Percentiles rank a stretch among this genome's conserved stretches.
phyloP scores from a whole-genome alignment of 495 filamentous ascomycete species.

The Echria macrotheca region DNA sequence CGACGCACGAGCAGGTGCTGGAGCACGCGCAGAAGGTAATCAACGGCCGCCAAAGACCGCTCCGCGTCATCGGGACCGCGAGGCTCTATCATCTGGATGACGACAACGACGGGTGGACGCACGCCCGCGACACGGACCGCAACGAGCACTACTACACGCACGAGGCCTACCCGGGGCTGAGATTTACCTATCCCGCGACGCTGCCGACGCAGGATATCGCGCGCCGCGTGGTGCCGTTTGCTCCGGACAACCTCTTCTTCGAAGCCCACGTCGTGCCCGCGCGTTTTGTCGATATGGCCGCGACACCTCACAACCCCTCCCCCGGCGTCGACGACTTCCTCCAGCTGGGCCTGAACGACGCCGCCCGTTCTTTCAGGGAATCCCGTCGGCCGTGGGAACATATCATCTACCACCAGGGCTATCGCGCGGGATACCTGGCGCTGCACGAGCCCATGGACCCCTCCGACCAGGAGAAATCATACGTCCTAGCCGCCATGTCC shows the following conservation, averaged over 20 bases:
- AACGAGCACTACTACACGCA: conserved; percentile 16
- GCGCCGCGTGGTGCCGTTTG: background rate
- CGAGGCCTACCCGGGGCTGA: conserved; percentile 11
- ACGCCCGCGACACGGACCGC: conserved; percentile 4
- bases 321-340: conserved; percentile 2
- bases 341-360: conserved; percentile 9
- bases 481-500: conserved; percentile 13
- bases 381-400: conserved; percentile 7
- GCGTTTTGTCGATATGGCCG: conserved; percentile 9
- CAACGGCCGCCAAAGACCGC: no score
- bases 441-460: conserved; percentile 2
- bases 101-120: conserved; percentile 5
- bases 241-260: conserved; percentile 5
- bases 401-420: conserved; percentile 17
- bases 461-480: background rate
- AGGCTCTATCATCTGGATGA: conserved; percentile 5
- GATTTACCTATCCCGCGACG: conserved; percentile 12
- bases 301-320: background rate
- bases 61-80: background rate
- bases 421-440: conserved; percentile 14
- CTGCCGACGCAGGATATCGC: conserved; percentile 4
- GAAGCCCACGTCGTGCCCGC: conserved; percentile 6
- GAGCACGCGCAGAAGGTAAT: background rate
- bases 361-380: background rate
- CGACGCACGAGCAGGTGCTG: background rate